Base-by-base conservation (phyloP, 306 rosid genomes). In the Adenanthera pavonina region DNA sequence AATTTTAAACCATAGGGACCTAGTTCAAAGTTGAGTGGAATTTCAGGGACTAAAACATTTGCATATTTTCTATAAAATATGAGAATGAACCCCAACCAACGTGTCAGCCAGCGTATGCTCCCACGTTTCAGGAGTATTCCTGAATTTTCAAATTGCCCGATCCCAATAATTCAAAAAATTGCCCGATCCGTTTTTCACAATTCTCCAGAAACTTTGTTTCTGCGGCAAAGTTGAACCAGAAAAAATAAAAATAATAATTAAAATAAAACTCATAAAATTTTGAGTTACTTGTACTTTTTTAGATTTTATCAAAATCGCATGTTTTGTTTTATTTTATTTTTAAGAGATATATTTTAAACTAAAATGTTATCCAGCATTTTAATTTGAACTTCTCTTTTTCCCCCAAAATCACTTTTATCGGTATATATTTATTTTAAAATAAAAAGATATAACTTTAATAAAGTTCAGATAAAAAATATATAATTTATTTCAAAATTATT, bases 151-250 rank as follows among this genome's bases (percentile, higher is more conserved):
- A 25, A 47, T 73, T 72, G 64, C 46, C 57, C 80, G 5, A 56
- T 41, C 4, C 36, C 30, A 25, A 25, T 25, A 25, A 25, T 25
- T 25, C 30, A 25, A 25, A 25, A 44, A 30, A 47, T 73, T 72
- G 64, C 46, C 57, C 80, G 5, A 56, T 41, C 4, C 36, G 36
- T 33, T 57, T 13, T 68, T 57, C 65, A 25, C 15, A 20, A 25
- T 59, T 59, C 15, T 10, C 36, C 77, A 51, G 82, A 61, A 51
- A 52, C 17, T 30, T 48, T 64, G 61, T 13, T 7, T 13, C 3
- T 14, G 68, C 35, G 9, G 76, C 71, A 72, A 78, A 72, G 14
- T 65, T 53, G 70, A 78, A 54, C 75, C 76, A 83, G 47, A 25
- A 69, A 20, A 75, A 56, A 14, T 2, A 20, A 65, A 4, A 43